Conservation (phyloP, 441 rosid genomes). For the Brassica hybrid region DNA sequence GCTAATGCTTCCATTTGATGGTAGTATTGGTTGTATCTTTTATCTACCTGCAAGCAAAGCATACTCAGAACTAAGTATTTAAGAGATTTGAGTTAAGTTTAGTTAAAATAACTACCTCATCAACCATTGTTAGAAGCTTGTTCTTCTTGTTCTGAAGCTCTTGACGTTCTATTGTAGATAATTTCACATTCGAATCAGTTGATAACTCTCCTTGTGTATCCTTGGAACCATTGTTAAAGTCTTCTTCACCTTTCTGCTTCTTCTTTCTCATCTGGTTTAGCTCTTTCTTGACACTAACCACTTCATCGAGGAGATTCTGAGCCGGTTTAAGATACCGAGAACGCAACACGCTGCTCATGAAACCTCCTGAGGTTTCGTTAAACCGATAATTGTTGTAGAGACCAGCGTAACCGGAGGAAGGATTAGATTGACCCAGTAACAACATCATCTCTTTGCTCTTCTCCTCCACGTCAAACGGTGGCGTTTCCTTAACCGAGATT, state of each 20-base stretch:
- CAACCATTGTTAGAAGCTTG: conserved; percentile 73
- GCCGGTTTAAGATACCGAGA: conserved; percentile 63
- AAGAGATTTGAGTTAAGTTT: background rate
- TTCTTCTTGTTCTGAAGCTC: conserved; percentile 68
- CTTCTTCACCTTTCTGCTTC: conserved; percentile 41
- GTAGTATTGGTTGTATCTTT: conserved; percentile 67
- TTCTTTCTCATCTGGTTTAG: conserved; percentile 51
- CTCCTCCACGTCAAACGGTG: conserved; percentile 9
- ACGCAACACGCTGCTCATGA: conserved; percentile 43
- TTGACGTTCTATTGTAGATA: conserved; percentile 61
- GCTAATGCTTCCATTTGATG: conserved; percentile 72
- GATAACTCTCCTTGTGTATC: conserved; percentile 34
- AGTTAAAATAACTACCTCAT: conserved; percentile 56
- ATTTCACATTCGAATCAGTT: conserved; percentile 38
- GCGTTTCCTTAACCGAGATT: conserved; percentile 43
- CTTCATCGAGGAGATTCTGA: conserved; percentile 71
- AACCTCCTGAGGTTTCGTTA: conserved; percentile 44
- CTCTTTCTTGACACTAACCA: conserved; percentile 63
- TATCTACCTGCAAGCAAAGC: conserved; percentile 53
- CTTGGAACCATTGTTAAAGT: conserved; percentile 27
- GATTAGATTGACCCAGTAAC: conserved; percentile 42
- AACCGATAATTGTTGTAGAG: conserved; percentile 42
- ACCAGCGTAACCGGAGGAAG: conserved; percentile 19
- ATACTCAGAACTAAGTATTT: background rate
- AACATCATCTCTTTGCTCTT: conserved; percentile 42